Percentiles rank a stretch among this genome's conserved stretches.
These are phyloP conservation scores for Amanita exitialis DNA, from an alignment of 768 basidiomycete species.

Conservation along the genomic window DNA sequence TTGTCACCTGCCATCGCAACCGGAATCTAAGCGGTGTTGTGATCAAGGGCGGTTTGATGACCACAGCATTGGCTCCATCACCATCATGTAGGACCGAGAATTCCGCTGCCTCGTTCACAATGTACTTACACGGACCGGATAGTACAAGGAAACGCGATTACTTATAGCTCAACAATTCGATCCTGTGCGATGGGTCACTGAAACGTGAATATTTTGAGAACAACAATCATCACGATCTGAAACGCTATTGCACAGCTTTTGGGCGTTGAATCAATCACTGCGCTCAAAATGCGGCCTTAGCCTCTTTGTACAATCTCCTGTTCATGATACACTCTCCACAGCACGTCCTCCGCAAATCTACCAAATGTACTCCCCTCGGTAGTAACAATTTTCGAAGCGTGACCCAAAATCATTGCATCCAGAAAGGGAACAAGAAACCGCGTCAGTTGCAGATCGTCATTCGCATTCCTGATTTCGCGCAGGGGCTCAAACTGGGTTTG, in stretches of 20 bases:
- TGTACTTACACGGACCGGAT: not conserved
- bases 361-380: conserved; percentile 75
- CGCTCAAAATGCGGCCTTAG: conserved; percentile 9
- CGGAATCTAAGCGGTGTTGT: conserved; percentile 3
- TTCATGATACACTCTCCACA: conserved; percentile 54
- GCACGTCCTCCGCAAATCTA: conserved; percentile 52
- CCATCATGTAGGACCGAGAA: not conserved
- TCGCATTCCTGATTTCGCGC: conserved; percentile 26
- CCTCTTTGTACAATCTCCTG: conserved; percentile 41
- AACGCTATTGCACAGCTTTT: conserved; percentile 7
- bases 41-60: conserved; percentile 6
- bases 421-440: conserved; percentile 44
- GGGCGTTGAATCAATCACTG: not conserved
- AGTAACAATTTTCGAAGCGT: conserved; percentile 48
- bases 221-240: not conserved
- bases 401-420: conserved; percentile 60
- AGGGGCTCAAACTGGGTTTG: conserved; percentile 18
- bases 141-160: too few relatives aligned
- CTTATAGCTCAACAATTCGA: too few relatives aligned
- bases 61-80: not conserved
- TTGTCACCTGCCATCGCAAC: conserved; percentile 5
- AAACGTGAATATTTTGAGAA: not conserved
- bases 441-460: conserved; percentile 39
- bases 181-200: not conserved
- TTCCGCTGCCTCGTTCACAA: not conserved